phyloP scores from a whole-genome alignment of 345 rosid species.

The Kernera saxatilis region DNA sequence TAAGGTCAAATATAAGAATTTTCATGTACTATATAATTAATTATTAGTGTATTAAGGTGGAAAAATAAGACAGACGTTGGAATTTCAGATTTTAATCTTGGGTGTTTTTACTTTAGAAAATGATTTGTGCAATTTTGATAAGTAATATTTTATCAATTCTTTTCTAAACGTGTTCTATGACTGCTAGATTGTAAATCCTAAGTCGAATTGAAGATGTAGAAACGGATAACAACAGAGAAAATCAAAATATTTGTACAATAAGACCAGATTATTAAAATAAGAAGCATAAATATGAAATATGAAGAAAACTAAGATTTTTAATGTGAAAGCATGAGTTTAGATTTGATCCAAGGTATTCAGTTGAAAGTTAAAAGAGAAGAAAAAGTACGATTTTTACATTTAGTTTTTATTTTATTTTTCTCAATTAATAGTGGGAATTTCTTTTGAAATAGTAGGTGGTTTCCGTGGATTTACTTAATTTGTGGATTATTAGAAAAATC shows the following conservation, averaged over 20 bases:
- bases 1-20: background rate
- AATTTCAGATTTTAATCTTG: background rate
- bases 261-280: too few species aligned
- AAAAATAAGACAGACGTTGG: background rate
- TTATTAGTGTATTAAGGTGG: background rate
- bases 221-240: too few species aligned
- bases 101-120: background rate
- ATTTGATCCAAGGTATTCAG: too few species aligned
- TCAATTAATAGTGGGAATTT: background rate
- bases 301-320: too few species aligned
- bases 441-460: conserved; percentile 6
- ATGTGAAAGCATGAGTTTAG: background rate
- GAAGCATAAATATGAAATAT: too few species aligned
- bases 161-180: too few species aligned
- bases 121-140: too few species aligned
- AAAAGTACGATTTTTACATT: background rate
- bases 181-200: too few species aligned
- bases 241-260: too few species aligned
- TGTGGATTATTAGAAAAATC: background rate
- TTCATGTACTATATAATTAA: background rate
- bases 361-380: background rate
- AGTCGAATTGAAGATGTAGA: too few species aligned
- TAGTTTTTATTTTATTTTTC: background rate
- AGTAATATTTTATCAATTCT: too few species aligned
- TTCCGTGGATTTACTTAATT: conserved; percentile 13